Percentiles rank a stretch among this genome's conserved stretches.
Conservation (phyloP, 192 early-diverging fungal species). For the Entomortierella parvispora region DNA sequence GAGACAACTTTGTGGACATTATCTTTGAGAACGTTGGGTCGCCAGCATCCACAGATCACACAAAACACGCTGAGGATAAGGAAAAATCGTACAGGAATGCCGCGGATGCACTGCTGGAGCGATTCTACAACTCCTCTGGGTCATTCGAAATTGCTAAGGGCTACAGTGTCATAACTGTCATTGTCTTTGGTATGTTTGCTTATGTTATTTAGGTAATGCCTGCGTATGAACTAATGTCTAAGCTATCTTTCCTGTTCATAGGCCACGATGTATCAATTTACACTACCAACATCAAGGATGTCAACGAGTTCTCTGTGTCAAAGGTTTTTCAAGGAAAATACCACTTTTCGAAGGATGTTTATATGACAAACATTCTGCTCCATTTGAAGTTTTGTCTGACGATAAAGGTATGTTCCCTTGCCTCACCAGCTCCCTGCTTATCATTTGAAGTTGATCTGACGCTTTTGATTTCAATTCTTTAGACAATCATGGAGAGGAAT, state of each 20-base stretch:
- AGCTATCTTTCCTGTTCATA: no score
- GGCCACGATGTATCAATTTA: constrained; percentile 2
- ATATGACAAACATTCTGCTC: constrained; percentile 7
- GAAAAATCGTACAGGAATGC: constrained; percentile 2
- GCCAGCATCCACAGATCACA: neutral
- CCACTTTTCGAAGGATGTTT: constrained; percentile 13
- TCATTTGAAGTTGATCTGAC: no score
- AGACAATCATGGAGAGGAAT: constrained; percentile 19
- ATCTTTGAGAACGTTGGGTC: constrained; percentile 36
- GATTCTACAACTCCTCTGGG: neutral
- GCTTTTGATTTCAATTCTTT: no score
- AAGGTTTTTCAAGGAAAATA: constrained; percentile 24
- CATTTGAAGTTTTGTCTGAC: constrained; percentile 32
- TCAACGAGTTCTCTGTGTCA: constrained; percentile 1
- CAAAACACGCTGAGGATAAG: neutral
- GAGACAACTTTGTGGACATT: constrained; percentile 5
- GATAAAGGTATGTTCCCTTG: constrained; percentile 21
- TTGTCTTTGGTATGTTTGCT: constrained; percentile 18
- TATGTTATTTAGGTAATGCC: no score
- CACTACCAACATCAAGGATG: constrained; percentile 1
- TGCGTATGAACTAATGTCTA: no score
- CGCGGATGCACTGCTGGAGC: constrained; percentile 11
- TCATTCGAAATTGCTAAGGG: constrained; percentile 13
- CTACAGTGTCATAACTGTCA: constrained; percentile 1
- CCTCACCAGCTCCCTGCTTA: no score